A percentile compares a stretch with the other conserved stretches of the same genome.
phyloP scores from a whole-genome alignment of 2,329 filamentous ascomycete species.

The Waltergamsia citrina region DNA sequence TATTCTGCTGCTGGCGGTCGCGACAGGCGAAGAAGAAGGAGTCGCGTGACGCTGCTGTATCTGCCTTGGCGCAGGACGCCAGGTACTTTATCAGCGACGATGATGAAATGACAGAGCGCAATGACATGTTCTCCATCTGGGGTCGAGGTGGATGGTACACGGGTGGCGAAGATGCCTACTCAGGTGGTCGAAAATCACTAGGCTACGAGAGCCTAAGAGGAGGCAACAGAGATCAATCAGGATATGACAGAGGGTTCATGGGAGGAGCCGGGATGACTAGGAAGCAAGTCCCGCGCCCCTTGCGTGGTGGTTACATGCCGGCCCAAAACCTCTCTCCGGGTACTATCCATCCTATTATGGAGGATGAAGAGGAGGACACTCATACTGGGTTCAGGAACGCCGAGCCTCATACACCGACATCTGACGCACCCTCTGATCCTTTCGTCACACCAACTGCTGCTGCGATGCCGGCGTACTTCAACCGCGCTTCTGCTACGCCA shows the following conservation, averaged over 20 bases:
- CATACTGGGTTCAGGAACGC: slow-evolving; percentile 11
- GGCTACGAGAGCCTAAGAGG: slow-evolving; percentile 42
- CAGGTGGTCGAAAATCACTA: slow-evolving; percentile 27
- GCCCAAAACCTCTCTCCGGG: slow-evolving; percentile 18
- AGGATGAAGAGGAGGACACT: slow-evolving; percentile 45
- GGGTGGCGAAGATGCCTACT: slow-evolving; percentile 33
- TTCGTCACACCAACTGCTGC: slow-evolving; percentile 28
- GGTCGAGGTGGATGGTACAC: slow-evolving; percentile 31
- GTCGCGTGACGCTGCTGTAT: slow-evolving; percentile 35
- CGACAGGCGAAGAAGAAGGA: slow-evolving; percentile 22
- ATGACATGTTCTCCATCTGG: slow-evolving; percentile 16
- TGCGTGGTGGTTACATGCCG: slow-evolving; percentile 21
- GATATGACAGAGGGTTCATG: neutral
- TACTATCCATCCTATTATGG: slow-evolving; percentile 48
- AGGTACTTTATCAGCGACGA: slow-evolving; percentile 31
- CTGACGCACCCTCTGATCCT: slow-evolving; percentile 32
- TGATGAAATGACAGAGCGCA: slow-evolving; percentile 34
- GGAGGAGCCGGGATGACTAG: slow-evolving; percentile 10
- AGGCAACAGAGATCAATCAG: slow-evolving; percentile 9
- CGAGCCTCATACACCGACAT: slow-evolving; percentile 22
- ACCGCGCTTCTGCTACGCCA: slow-evolving; percentile 19
- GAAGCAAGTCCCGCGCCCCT: slow-evolving; percentile 16
- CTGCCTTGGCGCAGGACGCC: slow-evolving; percentile 38
- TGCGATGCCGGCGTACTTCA: neutral
- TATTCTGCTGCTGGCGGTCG: slow-evolving; percentile 41